phyloP scores from a whole-genome alignment of 495 filamentous ascomycete species.

The Penicillium subrubescens region DNA sequence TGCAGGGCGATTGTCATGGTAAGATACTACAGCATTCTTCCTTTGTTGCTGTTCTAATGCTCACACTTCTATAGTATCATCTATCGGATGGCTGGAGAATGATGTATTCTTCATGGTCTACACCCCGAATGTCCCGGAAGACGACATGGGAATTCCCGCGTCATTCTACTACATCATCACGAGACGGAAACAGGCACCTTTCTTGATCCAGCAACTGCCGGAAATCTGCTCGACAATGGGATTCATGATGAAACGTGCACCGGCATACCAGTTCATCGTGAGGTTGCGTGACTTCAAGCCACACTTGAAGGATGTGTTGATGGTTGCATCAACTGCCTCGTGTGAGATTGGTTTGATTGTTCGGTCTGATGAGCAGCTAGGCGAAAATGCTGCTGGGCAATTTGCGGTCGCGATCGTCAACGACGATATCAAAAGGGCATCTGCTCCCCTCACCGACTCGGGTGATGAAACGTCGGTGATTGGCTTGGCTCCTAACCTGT shows the following conservation, averaged over 20 bases:
- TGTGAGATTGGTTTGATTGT: constrained; percentile 77
- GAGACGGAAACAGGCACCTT: constrained; percentile 56
- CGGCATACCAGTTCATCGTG: constrained; percentile 74
- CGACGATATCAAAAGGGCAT: constrained; percentile 77
- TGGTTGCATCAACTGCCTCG: constrained; percentile 78
- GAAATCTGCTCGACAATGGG: constrained; percentile 73
- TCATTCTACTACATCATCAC: constrained; percentile 77
- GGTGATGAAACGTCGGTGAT: constrained; percentile 76
- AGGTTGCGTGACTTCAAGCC: constrained; percentile 78
- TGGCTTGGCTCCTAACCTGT: constrained; percentile 81
- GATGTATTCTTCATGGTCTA: constrained; percentile 79
- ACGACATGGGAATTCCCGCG: constrained; percentile 53
- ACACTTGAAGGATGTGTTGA: constrained; percentile 72
- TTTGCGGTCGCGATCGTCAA: constrained; percentile 74
- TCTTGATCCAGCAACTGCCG: constrained; percentile 70
- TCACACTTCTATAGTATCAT: constrained; percentile 64
- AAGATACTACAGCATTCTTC: constrained; percentile 9
- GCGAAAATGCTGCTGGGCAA: constrained; percentile 59
- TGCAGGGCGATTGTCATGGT: constrained; percentile 72
- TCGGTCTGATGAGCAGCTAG: constrained; percentile 67
- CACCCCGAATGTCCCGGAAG: constrained; percentile 61
- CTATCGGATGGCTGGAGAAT: constrained; percentile 86
- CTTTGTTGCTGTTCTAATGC: neutral
- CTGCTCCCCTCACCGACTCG: constrained; percentile 72
- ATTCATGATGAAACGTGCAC: constrained; percentile 52